Evolutionary conservation across 495 filamentous ascomycete genomes (phyloP), one percentile per base, ranked within the genome.

Genomic region (Podospora didyma): DNA sequence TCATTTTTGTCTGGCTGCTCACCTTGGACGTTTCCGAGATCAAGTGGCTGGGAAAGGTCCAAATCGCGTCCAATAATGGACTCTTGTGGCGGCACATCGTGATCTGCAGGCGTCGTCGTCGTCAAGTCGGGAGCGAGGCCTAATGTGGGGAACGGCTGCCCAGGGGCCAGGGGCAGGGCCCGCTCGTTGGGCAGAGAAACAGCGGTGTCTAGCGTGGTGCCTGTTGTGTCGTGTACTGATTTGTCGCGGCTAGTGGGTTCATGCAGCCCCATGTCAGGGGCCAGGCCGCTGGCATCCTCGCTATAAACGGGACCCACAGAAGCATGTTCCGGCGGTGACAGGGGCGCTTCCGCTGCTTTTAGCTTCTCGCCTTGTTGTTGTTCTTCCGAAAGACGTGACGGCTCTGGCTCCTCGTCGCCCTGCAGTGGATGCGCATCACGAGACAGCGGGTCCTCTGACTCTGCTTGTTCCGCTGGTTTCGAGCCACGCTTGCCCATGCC

Each of bases 181-280:
- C 24, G 55, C 53, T 59, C 50, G 58, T 69, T 58, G 60, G 59
- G 59, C 57, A 51, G 26, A 26, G 59, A 69, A 66, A 62, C 62
- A 69, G 63, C 64, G 63, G 66, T 67, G 66, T 64, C 66, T 61
- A 50, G 55, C 53, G 57, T 23, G 22, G 7, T 19, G 51, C 39
- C 37, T 45, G 63, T 62, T 63, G 64, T 69, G 63, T 66, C 62
- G 57, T 10, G 44, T 59, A 59, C 57, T 67, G 63, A 67, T 69
- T 69, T 64, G 64, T 62, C 55, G 50, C 46, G 20, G 54, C 14
- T 44, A 54, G 54, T 47, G 53, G 63, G 61, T 58, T 58, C 51
- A 58, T 64, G 61, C 61, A 47, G 59, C 47, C 54, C 62, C 66
- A 53, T 53, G 54, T 60, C 58, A 41, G 51, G 53, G 28, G 48